phyloP scores from a whole-genome alignment of 495 filamentous ascomycete genomes.

The Astrocystis sublimbata region DNA sequence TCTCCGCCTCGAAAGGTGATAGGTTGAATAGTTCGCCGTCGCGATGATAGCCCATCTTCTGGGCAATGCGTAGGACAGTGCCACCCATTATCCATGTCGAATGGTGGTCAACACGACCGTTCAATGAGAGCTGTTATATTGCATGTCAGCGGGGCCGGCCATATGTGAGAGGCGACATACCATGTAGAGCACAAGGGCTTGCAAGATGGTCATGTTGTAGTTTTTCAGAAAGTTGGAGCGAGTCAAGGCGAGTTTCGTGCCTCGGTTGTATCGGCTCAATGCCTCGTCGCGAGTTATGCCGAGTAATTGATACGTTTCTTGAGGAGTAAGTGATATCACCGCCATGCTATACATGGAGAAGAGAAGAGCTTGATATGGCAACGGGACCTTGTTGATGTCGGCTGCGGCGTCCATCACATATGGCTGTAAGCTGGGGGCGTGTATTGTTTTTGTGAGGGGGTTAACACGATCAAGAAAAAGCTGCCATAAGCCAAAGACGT shows the following conservation, averaged over 20 bases:
- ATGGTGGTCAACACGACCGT: constrained; percentile 41
- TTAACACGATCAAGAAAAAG: constrained; percentile 51
- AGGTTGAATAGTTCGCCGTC: constrained; percentile 56
- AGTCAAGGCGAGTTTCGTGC: constrained; percentile 37
- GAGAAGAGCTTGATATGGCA: constrained; percentile 38
- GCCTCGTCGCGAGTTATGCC: constrained; percentile 31
- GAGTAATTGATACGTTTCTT: constrained; percentile 37
- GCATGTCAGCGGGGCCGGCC: not conserved
- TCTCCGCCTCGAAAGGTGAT: constrained; percentile 61
- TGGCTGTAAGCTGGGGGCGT: constrained; percentile 52
- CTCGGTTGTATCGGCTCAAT: constrained; percentile 29
- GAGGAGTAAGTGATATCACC: constrained; percentile 29
- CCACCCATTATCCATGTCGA: constrained; percentile 43
- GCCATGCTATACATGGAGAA: constrained; percentile 42
- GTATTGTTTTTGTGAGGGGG: constrained; percentile 57
- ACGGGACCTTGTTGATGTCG: constrained; percentile 36
- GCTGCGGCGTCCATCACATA: constrained; percentile 37
- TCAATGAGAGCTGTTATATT: constrained; percentile 37
- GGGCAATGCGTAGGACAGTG: constrained; percentile 41
- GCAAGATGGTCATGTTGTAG: constrained; percentile 55
- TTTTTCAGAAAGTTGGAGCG: constrained; percentile 46
- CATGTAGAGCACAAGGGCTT: constrained; percentile 60
- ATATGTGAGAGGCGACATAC: constrained; percentile 26
- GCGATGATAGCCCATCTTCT: constrained; percentile 45
- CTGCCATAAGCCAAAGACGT: constrained; percentile 27